These are phyloP conservation scores for Aureoboletus auriporus DNA, from an alignment of 768 basidiomycete genomes.

Conservation along the genomic window DNA sequence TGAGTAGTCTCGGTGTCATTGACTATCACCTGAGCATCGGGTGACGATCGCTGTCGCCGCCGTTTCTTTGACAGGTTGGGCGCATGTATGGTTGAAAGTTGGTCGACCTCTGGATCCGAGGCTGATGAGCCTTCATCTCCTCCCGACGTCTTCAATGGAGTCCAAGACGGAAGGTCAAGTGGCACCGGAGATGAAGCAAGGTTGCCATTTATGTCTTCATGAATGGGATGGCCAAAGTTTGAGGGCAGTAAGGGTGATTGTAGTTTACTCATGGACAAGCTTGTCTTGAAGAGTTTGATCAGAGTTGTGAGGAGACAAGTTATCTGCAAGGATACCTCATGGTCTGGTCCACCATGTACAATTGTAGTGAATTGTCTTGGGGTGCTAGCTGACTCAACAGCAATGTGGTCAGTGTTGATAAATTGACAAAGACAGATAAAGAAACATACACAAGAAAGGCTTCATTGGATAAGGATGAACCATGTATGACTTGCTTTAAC, in stretches of 20 bases:
- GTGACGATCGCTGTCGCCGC: neutral
- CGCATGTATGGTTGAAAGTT: neutral
- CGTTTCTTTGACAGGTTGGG: neutral
- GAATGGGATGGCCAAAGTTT: neutral
- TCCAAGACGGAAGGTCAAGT: constrained; percentile 25
- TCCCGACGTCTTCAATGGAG: constrained; percentile 4
- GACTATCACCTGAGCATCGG: neutral
- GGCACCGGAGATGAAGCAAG: neutral
- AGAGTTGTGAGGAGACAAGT: neutral
- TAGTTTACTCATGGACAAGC: constrained; percentile 3
- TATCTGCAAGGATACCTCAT: constrained; percentile 11
- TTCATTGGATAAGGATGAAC: constrained; percentile 1
- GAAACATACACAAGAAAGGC: constrained; percentile 12
- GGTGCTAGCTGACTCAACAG: constrained; percentile 2
- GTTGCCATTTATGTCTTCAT: neutral
- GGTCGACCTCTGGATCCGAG: constrained; percentile 10
- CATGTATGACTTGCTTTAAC: constrained; percentile 1
- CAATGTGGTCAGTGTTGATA: neutral
- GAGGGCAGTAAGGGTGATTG: neutral
- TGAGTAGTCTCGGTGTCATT: neutral
- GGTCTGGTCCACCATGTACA: constrained; percentile 1
- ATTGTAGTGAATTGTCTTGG: constrained; percentile 11
- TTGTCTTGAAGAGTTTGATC: constrained; percentile 9
- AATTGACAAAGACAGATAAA: neutral
- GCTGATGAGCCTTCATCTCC: neutral